phyloP scores from a whole-genome alignment of 768 basidiomycete species.

The Tulasnella calospora region DNA sequence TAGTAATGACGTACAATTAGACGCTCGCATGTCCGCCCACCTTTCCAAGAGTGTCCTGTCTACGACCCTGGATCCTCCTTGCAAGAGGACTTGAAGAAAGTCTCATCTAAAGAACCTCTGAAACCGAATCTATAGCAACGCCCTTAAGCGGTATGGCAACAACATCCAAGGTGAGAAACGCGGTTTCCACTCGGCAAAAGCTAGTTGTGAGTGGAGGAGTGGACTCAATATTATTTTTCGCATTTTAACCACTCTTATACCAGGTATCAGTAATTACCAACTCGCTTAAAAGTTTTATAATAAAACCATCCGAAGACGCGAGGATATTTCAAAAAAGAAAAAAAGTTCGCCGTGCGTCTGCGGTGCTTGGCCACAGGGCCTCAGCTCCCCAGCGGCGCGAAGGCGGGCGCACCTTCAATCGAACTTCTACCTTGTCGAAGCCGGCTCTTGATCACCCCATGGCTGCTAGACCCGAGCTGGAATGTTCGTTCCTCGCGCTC shows the following conservation, averaged over 20 bases:
- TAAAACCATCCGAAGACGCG: not conserved
- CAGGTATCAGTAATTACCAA: not conserved
- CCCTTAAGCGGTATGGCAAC: not conserved
- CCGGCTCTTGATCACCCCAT: not conserved
- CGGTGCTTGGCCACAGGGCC: not conserved
- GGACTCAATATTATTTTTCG: not conserved
- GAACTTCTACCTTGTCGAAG: not conserved
- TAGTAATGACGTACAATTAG: not conserved
- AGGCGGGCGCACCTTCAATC: conserved; percentile 2
- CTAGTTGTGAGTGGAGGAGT: not conserved
- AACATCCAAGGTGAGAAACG: not conserved
- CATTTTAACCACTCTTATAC: not conserved
- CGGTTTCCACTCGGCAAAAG: not conserved
- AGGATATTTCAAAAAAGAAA: not conserved
- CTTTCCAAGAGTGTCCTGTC: not conserved
- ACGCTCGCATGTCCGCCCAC: not conserved
- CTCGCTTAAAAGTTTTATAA: not conserved
- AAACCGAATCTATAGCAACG: conserved; percentile 5
- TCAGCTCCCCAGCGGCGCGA: not conserved
- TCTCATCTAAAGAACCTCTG: not conserved
- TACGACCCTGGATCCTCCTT: not conserved
- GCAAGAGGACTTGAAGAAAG: not conserved
- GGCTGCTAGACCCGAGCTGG: not conserved
- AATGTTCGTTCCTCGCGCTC: not conserved
- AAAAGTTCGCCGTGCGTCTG: not conserved